Conservation (phyloP, 2,329 filamentous ascomycete genomes). For the Torrubiellomyces zombiae region DNA sequence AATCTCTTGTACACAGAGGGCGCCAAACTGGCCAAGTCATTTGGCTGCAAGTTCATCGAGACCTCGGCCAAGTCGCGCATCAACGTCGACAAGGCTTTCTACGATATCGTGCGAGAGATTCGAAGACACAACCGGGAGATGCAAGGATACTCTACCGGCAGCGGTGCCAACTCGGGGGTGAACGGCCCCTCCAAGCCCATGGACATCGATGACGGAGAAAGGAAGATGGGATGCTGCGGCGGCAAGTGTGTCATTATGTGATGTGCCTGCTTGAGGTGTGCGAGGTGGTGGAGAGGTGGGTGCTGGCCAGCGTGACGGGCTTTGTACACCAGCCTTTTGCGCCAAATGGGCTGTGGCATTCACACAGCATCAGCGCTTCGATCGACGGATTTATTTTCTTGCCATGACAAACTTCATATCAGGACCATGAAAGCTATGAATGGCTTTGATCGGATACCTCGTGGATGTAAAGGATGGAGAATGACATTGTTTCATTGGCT, state of each 20-base stretch:
- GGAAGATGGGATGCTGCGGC: slow-evolving; percentile 63
- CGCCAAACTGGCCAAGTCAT: slow-evolving; percentile 66
- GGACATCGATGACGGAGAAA: slow-evolving; percentile 56
- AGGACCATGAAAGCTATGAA: too few relatives aligned
- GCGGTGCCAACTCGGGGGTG: slow-evolving; percentile 44
- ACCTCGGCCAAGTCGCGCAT: slow-evolving; percentile 96
- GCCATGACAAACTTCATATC: too few relatives aligned
- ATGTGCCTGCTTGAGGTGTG: slow-evolving; percentile 10
- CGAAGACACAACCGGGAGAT: slow-evolving; percentile 97
- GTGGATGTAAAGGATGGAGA: too few relatives aligned
- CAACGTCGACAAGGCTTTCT: slow-evolving; percentile 97
- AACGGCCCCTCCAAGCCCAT: slow-evolving; percentile 54
- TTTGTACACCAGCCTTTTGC: too few relatives aligned
- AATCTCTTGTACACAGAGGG: slow-evolving; percentile 51
- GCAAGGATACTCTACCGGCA: slow-evolving; percentile 65
- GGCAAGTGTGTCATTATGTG: slow-evolving; percentile 80
- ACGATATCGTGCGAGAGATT: slow-evolving; percentile 95
- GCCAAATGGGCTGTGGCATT: too few relatives aligned
- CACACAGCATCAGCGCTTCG: too few relatives aligned
- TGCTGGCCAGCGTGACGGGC: too few relatives aligned
- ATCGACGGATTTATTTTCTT: too few relatives aligned
- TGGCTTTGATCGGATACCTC: too few relatives aligned
- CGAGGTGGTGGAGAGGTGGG: not conserved
- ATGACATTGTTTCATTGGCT: too few relatives aligned
- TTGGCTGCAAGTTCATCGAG: slow-evolving; percentile 97